phyloP scores from a whole-genome alignment of 306 rosid genomes.

The Casuarina equisetifolia region DNA sequence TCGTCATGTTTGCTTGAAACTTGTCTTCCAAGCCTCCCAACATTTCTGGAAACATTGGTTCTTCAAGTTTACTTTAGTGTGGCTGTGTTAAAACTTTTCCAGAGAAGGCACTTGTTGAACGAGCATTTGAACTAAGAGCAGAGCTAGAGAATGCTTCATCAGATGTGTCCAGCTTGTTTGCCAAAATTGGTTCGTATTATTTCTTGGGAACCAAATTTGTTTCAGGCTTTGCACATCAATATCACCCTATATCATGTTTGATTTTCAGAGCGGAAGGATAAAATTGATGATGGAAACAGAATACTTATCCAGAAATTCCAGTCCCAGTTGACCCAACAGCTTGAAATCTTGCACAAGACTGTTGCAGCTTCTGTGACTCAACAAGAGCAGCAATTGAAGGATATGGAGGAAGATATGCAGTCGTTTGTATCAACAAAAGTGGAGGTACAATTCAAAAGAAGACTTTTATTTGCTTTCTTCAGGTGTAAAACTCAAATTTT shows the following conservation, averaged over 20 bases:
- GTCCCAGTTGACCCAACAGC: slow-evolving; percentile 85
- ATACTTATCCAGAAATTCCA: slow-evolving; percentile 73
- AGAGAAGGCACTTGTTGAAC: slow-evolving; percentile 91
- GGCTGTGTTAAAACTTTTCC: slow-evolving; percentile 21
- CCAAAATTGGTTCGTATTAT: slow-evolving; percentile 78
- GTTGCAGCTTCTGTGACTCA: slow-evolving; percentile 86
- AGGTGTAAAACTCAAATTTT: background rate
- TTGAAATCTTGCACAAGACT: slow-evolving; percentile 88
- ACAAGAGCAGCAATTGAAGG: slow-evolving; percentile 85
- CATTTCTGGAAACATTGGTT: background rate
- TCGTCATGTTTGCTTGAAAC: too few relatives aligned
- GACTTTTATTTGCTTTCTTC: slow-evolving; percentile 20
- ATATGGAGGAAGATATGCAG: slow-evolving; percentile 94
- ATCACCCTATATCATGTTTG: slow-evolving; percentile 8
- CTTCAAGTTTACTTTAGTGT: background rate
- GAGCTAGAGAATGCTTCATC: slow-evolving; percentile 98
- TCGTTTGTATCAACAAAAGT: slow-evolving; percentile 81
- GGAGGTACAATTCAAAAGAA: slow-evolving; percentile 47
- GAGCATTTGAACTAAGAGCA: slow-evolving; percentile 79
- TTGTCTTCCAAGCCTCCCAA: too few relatives aligned
- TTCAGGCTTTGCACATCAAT: slow-evolving; percentile 1
- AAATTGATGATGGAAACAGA: slow-evolving; percentile 81
- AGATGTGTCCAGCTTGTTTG: slow-evolving; percentile 80
- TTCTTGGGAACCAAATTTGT: slow-evolving; percentile 1
- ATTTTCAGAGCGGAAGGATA: slow-evolving; percentile 79